Conservation (phyloP, 2,329 filamentous ascomycete species). For the Venturiaceae sp. region DNA sequence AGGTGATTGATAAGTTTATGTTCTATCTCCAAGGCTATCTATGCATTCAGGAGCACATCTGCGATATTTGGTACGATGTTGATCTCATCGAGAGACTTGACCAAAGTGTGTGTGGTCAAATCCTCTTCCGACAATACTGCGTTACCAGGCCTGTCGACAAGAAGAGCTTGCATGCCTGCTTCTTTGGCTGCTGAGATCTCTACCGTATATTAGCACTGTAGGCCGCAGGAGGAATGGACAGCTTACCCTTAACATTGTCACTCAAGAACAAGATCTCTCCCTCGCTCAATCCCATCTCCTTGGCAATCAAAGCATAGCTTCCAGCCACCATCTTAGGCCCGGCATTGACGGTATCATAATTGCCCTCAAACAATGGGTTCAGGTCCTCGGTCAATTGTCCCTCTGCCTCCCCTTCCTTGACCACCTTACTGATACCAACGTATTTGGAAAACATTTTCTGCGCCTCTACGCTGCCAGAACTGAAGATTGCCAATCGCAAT, state of each 20-base stretch:
- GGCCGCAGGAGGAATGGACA: slow-evolving; percentile 7
- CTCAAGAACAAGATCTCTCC: slow-evolving; percentile 66
- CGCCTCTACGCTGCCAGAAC: slow-evolving; percentile 68
- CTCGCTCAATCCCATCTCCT: slow-evolving; percentile 35
- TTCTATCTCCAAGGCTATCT: too few species aligned
- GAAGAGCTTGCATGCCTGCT: slow-evolving; percentile 31
- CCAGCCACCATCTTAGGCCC: slow-evolving; percentile 58
- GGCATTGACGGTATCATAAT: slow-evolving; percentile 71
- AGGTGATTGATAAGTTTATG: too few species aligned
- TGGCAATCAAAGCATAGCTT: slow-evolving; percentile 60
- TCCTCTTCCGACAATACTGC: slow-evolving; percentile 28
- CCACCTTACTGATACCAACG: slow-evolving; percentile 16
- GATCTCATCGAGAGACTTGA: slow-evolving; percentile 2
- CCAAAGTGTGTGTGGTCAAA: not conserved
- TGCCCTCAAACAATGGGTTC: slow-evolving; percentile 22
- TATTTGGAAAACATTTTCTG: slow-evolving; percentile 73
- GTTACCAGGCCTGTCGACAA: slow-evolving; percentile 58
- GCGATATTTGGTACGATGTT: not conserved
- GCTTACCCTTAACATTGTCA: slow-evolving; percentile 56
- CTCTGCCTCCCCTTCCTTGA: not conserved
- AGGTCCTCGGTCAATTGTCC: slow-evolving; percentile 33
- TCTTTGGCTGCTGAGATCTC: slow-evolving; percentile 34
- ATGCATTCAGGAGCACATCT: not conserved
- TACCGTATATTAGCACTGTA: slow-evolving; percentile 17
- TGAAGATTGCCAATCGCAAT: slow-evolving; percentile 62